Evolutionary conservation across 805 yeast species (phyloP).

Genomic region (Pichia manshurica): DNA sequence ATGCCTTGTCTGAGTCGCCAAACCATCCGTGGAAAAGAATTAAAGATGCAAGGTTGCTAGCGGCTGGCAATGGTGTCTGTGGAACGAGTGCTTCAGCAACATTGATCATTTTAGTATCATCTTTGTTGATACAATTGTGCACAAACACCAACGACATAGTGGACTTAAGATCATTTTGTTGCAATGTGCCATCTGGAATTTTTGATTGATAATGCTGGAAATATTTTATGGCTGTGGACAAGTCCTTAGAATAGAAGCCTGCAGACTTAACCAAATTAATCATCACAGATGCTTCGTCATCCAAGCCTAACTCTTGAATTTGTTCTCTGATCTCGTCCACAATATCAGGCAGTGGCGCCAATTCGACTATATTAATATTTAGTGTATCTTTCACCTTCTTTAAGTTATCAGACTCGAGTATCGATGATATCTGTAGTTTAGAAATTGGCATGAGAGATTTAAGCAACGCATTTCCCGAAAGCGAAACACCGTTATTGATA

Average conservation of each 20-base stretch:
- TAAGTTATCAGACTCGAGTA: constrained; percentile 14
- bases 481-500: constrained; percentile 14
- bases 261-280: constrained; percentile 18
- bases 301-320: constrained; percentile 17
- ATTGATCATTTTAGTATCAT: constrained; percentile 14
- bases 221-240: constrained; percentile 19
- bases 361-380: neutral
- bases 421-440: constrained; percentile 10
- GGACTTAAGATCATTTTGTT: constrained; percentile 19
- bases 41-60: constrained; percentile 22
- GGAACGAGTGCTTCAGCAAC: constrained; percentile 27
- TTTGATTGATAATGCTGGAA: constrained; percentile 23
- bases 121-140: constrained; percentile 19
- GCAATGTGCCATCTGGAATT: constrained; percentile 22
- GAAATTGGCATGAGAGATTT: constrained; percentile 21
- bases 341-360: constrained; percentile 12
- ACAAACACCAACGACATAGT: constrained; percentile 22
- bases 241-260: constrained; percentile 23
- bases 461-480: constrained; percentile 15
- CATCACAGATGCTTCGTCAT: constrained; percentile 13
- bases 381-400: constrained; percentile 5
- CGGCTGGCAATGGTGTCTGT: constrained; percentile 23
- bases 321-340: constrained; percentile 15
- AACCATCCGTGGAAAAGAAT: constrained; percentile 27
- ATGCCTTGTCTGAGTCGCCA: constrained; percentile 25